These are phyloP conservation scores for Colletotrichum nymphaeae DNA, from an alignment of 2,329 filamentous ascomycete genomes.

Conservation along the genomic window DNA sequence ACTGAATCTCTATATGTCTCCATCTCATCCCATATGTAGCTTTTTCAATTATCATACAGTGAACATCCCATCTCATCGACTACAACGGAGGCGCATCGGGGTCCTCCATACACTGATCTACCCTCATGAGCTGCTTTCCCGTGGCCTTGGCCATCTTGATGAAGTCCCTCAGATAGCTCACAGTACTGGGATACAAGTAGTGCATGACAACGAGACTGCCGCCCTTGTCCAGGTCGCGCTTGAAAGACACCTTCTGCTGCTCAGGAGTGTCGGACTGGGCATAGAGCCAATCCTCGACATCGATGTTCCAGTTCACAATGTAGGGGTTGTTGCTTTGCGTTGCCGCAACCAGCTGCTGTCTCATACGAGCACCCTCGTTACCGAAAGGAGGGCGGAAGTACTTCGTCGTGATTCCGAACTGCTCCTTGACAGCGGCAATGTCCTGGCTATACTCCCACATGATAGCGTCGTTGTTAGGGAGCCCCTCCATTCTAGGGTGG, in stretches of 20 bases:
- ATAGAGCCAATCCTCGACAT: conserved; percentile 79
- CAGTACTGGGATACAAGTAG: conserved; percentile 74
- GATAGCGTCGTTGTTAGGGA: conserved; percentile 63
- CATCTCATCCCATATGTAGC: not conserved
- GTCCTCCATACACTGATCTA: conserved; percentile 36
- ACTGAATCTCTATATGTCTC: not conserved
- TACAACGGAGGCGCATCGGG: conserved; percentile 46
- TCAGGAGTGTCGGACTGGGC: conserved; percentile 70
- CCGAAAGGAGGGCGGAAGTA: conserved; percentile 80
- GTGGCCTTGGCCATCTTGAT: conserved; percentile 69
- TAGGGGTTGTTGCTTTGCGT: conserved; percentile 62
- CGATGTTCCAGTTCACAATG: conserved; percentile 76
- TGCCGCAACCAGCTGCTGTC: conserved; percentile 69
- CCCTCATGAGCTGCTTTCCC: not conserved
- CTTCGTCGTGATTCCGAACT: conserved; percentile 48
- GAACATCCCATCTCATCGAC: not conserved
- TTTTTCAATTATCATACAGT: not conserved
- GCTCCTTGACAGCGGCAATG: conserved; percentile 58
- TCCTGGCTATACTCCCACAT: conserved; percentile 72
- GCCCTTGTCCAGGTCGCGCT: conserved; percentile 70
- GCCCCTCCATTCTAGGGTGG: conserved; percentile 73
- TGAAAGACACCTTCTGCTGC: conserved; percentile 76
- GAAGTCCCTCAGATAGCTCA: conserved; percentile 73
- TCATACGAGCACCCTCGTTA: conserved; percentile 74
- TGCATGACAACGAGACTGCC: conserved; percentile 76